Percentiles rank a stretch among this genome's conserved stretches.
These are phyloP conservation scores for Notholithocarpus densiflorus DNA, from an alignment of 306 rosid genomes.

Conservation along the genomic window DNA sequence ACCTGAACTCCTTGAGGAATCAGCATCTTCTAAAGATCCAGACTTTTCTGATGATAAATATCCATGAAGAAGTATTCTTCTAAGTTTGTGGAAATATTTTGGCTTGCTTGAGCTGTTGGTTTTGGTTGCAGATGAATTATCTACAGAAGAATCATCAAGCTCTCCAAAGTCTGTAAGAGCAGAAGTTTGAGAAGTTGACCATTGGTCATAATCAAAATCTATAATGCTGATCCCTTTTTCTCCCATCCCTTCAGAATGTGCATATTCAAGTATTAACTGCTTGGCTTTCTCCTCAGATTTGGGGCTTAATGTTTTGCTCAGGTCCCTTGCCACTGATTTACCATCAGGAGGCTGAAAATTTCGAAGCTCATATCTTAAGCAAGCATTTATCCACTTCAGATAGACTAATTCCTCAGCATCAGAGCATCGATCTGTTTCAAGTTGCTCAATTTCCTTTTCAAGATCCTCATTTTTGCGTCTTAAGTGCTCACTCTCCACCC, in stretches of 20 bases:
- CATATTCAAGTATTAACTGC: slow-evolving; percentile 80
- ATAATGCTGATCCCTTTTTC: slow-evolving; percentile 29
- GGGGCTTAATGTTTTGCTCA: slow-evolving; percentile 73
- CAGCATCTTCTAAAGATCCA: slow-evolving; percentile 28
- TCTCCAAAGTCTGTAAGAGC: slow-evolving; percentile 53
- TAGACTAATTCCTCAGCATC: slow-evolving; percentile 87
- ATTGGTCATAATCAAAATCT: slow-evolving; percentile 66
- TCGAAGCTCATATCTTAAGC: slow-evolving; percentile 76
- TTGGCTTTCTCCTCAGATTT: slow-evolving; percentile 84
- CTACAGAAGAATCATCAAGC: slow-evolving; percentile 47
- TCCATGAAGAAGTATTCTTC: slow-evolving; percentile 47
- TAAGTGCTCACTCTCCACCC: slow-evolving; percentile 44
- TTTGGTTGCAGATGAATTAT: slow-evolving; percentile 37
- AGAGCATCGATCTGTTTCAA: slow-evolving; percentile 52
- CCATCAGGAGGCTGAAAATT: slow-evolving; percentile 63
- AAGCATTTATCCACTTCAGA: slow-evolving; percentile 88
- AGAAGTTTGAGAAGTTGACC: slow-evolving; percentile 75
- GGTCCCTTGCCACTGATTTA: slow-evolving; percentile 79
- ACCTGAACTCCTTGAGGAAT: slow-evolving; percentile 34
- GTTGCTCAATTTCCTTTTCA: slow-evolving; percentile 54
- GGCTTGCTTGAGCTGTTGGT: slow-evolving; percentile 36
- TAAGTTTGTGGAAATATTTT: slow-evolving; percentile 55
- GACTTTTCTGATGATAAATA: slow-evolving; percentile 42
- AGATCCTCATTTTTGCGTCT: slow-evolving; percentile 45
- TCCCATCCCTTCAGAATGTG: slow-evolving; percentile 46